phyloP scores from a whole-genome alignment of 2,329 filamentous ascomycete species.

The Colletotrichum agaves region DNA sequence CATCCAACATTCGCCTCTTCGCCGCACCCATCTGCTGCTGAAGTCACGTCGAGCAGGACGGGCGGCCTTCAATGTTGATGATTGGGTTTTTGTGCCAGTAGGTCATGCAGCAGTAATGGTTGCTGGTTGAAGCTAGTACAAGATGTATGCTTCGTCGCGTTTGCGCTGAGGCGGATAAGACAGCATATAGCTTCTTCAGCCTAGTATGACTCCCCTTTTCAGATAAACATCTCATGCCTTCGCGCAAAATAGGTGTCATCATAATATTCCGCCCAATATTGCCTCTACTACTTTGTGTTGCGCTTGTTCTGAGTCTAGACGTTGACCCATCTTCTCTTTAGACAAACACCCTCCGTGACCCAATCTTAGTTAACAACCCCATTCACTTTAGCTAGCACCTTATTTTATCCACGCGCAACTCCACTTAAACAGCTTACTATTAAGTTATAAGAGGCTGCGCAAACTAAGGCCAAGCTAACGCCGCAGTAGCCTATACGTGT shows the following conservation, averaged over 20 bases:
- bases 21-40: neutral
- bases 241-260: neutral
- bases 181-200: neutral
- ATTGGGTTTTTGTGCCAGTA: no score
- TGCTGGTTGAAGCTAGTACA: no score
- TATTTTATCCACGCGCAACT: neutral
- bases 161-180: neutral
- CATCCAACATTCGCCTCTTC: neutral
- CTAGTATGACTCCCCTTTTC: neutral
- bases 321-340: conserved; percentile 23
- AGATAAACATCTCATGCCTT: no score
- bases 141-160: neutral
- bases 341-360: conserved; percentile 12
- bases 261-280: neutral
- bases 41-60: neutral
- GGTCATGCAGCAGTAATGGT: no score
- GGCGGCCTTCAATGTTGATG: neutral
- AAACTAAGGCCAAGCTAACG: no score
- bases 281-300: neutral
- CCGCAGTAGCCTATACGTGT: no score
- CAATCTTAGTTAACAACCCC: conserved; percentile 24
- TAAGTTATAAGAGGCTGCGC: no score
- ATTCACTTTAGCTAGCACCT: conserved; percentile 9
- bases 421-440: conserved; percentile 1
- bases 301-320: neutral